Conservation (phyloP, 345 rosid genomes). For the Populus davidiana region DNA sequence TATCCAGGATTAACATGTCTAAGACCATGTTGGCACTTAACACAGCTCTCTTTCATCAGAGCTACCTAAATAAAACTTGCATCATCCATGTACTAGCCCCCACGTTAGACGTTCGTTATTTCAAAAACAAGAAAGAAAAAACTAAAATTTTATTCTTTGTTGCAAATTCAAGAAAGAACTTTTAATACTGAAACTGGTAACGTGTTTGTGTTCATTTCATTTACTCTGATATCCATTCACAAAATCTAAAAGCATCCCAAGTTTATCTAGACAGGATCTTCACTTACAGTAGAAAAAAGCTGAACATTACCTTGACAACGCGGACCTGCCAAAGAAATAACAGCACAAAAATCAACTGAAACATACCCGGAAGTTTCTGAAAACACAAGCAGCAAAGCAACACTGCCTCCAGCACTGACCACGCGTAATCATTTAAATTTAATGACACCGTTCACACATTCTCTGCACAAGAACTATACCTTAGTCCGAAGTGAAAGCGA, state of each 20-base stretch:
- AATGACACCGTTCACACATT: background rate
- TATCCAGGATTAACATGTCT: background rate
- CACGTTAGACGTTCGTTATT: background rate
- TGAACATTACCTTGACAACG: conserved; percentile 70
- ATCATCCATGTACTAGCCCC: background rate
- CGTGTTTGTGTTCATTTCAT: background rate
- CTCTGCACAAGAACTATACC: conserved; percentile 34
- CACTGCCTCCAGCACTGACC: background rate
- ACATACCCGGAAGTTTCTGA: no score
- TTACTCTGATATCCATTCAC: background rate
- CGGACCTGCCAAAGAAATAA: conserved; percentile 67
- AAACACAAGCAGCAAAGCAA: background rate
- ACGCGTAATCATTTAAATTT: no score
- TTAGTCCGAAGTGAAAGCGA: conserved; percentile 92
- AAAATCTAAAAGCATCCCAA: conserved; percentile 3
- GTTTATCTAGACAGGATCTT: background rate
- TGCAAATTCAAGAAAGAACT: background rate
- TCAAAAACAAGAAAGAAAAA: background rate
- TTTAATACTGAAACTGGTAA: background rate
- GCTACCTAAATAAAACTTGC: background rate
- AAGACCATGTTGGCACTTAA: background rate
- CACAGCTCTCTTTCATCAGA: background rate
- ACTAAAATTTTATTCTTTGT: background rate
- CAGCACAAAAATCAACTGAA: background rate
- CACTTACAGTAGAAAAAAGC: conserved; percentile 7